phyloP scores from a whole-genome alignment of 2,329 filamentous ascomycete genomes.

The Ophiostoma quercus region DNA sequence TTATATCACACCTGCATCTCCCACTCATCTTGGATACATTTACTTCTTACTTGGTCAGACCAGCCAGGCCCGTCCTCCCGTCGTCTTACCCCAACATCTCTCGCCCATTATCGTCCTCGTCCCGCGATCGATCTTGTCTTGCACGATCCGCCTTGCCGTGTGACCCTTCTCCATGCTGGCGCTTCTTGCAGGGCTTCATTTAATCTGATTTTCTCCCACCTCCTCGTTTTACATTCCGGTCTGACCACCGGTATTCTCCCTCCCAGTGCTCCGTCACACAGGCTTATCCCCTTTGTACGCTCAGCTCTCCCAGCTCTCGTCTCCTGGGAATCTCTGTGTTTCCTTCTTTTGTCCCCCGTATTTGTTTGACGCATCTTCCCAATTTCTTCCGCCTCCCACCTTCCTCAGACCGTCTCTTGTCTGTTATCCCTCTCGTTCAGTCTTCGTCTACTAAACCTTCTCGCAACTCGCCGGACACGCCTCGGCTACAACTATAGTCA shows the following conservation, averaged over 20 bases:
- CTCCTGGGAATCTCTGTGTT: not conserved
- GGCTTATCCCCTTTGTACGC: not conserved
- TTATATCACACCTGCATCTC: too few species aligned
- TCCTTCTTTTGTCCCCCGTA: not conserved
- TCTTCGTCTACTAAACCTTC: too few species aligned
- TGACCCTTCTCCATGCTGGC: not conserved
- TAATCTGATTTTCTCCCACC: not conserved
- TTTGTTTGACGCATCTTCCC: not conserved
- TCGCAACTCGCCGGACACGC: not conserved
- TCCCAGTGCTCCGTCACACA: conserved; percentile 5
- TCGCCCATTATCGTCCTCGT: conserved; percentile 5
- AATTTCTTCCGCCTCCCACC: not conserved
- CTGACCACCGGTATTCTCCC: not conserved
- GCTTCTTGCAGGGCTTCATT: not conserved
- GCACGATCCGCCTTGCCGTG: conserved; percentile 8
- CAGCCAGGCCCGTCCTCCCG: too few species aligned
- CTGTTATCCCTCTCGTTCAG: not conserved
- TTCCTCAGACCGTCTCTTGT: not conserved
- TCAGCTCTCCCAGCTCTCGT: not conserved
- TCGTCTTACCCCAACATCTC: not conserved
- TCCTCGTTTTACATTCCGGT: conserved; percentile 3
- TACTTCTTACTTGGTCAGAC: not conserved
- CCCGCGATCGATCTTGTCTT: not conserved
- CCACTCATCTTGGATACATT: too few species aligned
- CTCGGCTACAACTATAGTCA: not conserved